A percentile compares a stretch with the other conserved stretches of the same genome.
These are phyloP conservation scores for Quercus variabilis DNA, from an alignment of 306 rosid species.

Conservation along the genomic window DNA sequence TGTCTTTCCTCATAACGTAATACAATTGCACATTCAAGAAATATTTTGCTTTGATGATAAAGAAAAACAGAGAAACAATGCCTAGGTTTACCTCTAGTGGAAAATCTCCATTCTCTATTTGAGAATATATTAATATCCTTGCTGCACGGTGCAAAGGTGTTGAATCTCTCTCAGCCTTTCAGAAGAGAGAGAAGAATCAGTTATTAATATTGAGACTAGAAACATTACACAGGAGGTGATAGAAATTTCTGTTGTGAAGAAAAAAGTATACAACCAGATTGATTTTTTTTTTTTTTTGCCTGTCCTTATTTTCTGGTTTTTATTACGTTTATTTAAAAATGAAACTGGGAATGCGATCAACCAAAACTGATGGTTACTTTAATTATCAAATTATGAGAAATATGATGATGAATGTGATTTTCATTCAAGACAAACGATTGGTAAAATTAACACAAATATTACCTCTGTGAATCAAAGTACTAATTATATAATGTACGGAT, in stretches of 20 bases:
- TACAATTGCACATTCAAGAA: neutral
- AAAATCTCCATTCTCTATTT: conserved; percentile 80
- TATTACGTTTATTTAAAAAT: neutral
- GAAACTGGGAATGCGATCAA: neutral
- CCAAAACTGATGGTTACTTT: neutral
- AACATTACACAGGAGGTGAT: neutral
- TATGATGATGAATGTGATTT: no score
- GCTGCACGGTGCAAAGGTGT: conserved; percentile 76
- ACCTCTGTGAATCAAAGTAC: no score
- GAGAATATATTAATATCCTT: conserved; percentile 60
- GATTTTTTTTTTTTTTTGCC: no score
- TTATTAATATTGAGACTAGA: neutral
- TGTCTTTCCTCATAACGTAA: neutral
- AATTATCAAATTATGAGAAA: neutral
- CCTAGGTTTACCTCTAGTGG: conserved; percentile 64
- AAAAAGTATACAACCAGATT: neutral
- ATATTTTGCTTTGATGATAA: neutral
- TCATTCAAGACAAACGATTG: no score
- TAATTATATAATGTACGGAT: neutral
- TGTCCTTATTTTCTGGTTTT: no score
- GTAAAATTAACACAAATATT: no score
- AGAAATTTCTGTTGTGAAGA: neutral
- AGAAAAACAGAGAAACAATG: neutral
- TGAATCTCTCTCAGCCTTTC: conserved; percentile 71
- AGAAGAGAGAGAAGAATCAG: neutral